Percentiles rank a stretch among this genome's conserved stretches.
Conservation (phyloP, 805 yeast genomes). For the Saturnispora hagleri region DNA sequence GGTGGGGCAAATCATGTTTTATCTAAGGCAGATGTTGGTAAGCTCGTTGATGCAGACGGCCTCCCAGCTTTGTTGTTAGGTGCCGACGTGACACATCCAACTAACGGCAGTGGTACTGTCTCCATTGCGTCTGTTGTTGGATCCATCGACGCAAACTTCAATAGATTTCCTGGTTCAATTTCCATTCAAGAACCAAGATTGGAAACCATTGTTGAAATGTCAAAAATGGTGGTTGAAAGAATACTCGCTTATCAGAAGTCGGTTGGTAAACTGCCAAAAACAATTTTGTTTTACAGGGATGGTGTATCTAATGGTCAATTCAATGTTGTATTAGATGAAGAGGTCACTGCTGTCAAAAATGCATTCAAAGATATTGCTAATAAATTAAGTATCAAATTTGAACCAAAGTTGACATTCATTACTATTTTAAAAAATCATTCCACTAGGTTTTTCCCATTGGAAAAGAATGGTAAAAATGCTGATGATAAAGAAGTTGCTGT, state of each 20-base stretch:
- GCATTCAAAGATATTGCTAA: constrained; percentile 15
- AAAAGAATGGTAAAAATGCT: constrained; percentile 19
- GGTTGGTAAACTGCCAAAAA: constrained; percentile 19
- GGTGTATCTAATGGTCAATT: constrained; percentile 29
- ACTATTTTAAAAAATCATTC: constrained; percentile 20
- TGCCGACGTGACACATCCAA: constrained; percentile 27
- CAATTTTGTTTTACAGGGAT: constrained; percentile 26
- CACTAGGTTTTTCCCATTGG: constrained; percentile 25
- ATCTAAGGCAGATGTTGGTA: constrained; percentile 14
- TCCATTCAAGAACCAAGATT: constrained; percentile 18
- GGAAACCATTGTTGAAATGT: constrained; percentile 21
- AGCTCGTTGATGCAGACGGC: constrained; percentile 11
- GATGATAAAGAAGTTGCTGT: constrained; percentile 17
- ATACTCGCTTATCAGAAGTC: constrained; percentile 14
- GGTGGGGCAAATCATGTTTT: constrained; percentile 25
- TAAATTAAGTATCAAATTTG: constrained; percentile 13
- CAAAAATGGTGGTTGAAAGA: constrained; percentile 20
- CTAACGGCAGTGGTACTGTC: constrained; percentile 14
- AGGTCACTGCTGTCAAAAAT: constrained; percentile 20
- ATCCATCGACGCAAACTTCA: constrained; percentile 18
- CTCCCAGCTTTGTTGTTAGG: constrained; percentile 22
- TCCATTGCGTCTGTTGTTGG: constrained; percentile 20
- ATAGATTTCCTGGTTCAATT: constrained; percentile 22
- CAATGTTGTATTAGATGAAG: constrained; percentile 21
- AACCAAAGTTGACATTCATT: constrained; percentile 24